Conservation (phyloP, 225 moss, liverwort and hornwort genomes). For the Antitrichia curtipendula region DNA sequence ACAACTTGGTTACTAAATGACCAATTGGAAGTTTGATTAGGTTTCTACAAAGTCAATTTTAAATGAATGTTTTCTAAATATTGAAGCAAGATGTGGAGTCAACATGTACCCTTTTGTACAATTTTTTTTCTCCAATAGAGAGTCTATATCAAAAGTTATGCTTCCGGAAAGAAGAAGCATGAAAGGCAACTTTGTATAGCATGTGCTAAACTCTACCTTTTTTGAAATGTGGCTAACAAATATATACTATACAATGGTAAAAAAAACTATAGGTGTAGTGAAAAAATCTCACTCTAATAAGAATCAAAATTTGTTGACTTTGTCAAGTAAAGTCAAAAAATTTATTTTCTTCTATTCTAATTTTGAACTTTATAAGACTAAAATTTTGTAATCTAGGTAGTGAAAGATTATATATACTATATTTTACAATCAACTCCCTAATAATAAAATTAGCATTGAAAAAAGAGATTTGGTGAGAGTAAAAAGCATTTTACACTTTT, state of each 20-base stretch:
- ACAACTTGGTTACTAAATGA: background rate
- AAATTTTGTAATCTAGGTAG: background rate
- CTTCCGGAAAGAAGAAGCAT: accelerated
- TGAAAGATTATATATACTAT: background rate
- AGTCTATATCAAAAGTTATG: accelerated
- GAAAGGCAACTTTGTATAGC: background rate
- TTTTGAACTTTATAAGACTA: background rate
- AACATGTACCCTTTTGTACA: background rate
- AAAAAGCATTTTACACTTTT: background rate
- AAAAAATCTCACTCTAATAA: background rate
- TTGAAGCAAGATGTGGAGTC: background rate
- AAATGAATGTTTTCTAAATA: background rate
- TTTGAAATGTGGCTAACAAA: background rate
- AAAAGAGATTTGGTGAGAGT: background rate
- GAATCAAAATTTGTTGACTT: background rate
- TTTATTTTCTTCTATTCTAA: background rate
- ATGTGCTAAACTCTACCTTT: background rate
- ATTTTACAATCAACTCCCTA: background rate
- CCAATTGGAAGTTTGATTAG: background rate
- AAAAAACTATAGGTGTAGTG: background rate
- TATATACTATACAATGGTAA: background rate
- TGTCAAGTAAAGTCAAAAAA: background rate
- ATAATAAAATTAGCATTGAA: background rate
- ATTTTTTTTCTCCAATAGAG: background rate
- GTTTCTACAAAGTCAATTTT: background rate